Conservation (phyloP, 2,329 filamentous ascomycete genomes). For the Stagonosporopsis vannaccii region DNA sequence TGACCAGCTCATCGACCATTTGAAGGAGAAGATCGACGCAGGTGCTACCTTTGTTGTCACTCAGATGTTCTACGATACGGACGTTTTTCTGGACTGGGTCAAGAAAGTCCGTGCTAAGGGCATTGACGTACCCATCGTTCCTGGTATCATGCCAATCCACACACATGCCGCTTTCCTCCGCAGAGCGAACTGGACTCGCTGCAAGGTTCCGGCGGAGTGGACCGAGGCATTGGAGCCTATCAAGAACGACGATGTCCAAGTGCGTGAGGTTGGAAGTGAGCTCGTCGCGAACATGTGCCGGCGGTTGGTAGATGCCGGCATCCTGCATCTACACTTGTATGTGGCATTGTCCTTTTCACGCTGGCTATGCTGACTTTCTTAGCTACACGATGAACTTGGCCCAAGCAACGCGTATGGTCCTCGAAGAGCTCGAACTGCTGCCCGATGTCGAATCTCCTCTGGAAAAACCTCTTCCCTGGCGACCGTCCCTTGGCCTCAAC, state of each 20-base stretch:
- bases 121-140: slow-evolving; percentile 82
- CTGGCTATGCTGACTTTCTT: slow-evolving; percentile 13
- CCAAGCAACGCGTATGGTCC: slow-evolving; percentile 89
- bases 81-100: slow-evolving; percentile 94
- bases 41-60: slow-evolving; percentile 94
- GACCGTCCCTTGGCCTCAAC: slow-evolving; percentile 88
- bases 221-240: slow-evolving; percentile 83
- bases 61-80: slow-evolving; percentile 99
- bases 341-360: slow-evolving; percentile 21
- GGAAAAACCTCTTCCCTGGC: slow-evolving; percentile 93
- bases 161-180: slow-evolving; percentile 93
- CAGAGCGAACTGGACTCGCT: slow-evolving; percentile 89
- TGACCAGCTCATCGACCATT: slow-evolving; percentile 83
- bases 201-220: slow-evolving; percentile 82
- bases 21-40: slow-evolving; percentile 97
- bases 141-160: slow-evolving; percentile 91
- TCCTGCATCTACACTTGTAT: slow-evolving; percentile 88
- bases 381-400: slow-evolving; percentile 98
- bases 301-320: slow-evolving; percentile 80
- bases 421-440: slow-evolving; percentile 85
- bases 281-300: slow-evolving; percentile 90
- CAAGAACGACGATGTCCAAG: slow-evolving; percentile 95
- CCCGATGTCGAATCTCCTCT: slow-evolving; percentile 79
- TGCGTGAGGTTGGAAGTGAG: slow-evolving; percentile 85
- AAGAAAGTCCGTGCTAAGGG: slow-evolving; percentile 83